Conservation (phyloP, 805 yeast species). For the Wickerhamiella qilinensis region DNA sequence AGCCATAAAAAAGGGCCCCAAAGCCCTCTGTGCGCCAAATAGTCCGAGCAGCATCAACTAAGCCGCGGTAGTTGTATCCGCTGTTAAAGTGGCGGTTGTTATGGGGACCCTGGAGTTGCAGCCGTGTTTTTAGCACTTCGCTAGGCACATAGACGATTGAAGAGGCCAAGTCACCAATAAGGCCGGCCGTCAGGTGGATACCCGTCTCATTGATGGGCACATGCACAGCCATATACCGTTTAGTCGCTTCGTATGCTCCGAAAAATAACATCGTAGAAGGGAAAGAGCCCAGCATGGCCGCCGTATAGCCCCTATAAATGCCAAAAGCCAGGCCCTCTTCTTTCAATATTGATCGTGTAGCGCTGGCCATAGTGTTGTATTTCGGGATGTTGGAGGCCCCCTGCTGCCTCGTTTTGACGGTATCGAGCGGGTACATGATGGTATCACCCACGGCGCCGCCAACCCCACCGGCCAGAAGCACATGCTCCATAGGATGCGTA, state of each 20-base stretch:
- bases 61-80: slow-evolving; percentile 76
- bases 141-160: slow-evolving; percentile 86
- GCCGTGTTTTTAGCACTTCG: slow-evolving; percentile 82
- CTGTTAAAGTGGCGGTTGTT: slow-evolving; percentile 65
- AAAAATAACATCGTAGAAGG: slow-evolving; percentile 94
- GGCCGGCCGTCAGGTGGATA: slow-evolving; percentile 70
- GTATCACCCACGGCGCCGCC: slow-evolving; percentile 93
- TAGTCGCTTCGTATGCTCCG: slow-evolving; percentile 72
- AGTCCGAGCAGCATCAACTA: slow-evolving; percentile 50
- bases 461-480: slow-evolving; percentile 73
- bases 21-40: slow-evolving; percentile 58
- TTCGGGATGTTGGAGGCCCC: slow-evolving; percentile 61
- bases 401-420: slow-evolving; percentile 94
- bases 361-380: slow-evolving; percentile 59
- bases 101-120: slow-evolving; percentile 80
- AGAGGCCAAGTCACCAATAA: slow-evolving; percentile 84
- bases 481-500: slow-evolving; percentile 16
- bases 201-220: slow-evolving; percentile 58
- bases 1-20: slow-evolving; percentile 69
- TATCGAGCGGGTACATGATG: slow-evolving; percentile 87
- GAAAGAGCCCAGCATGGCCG: slow-evolving; percentile 74
- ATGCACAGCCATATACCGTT: slow-evolving; percentile 50
- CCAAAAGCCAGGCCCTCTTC: slow-evolving; percentile 83
- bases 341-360: slow-evolving; percentile 54
- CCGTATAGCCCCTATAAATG: slow-evolving; percentile 78